A percentile compares a stretch with the other conserved stretches of the same genome.
phyloP scores from a whole-genome alignment of 768 basidiomycete genomes.

The Clavaria fumosa region DNA sequence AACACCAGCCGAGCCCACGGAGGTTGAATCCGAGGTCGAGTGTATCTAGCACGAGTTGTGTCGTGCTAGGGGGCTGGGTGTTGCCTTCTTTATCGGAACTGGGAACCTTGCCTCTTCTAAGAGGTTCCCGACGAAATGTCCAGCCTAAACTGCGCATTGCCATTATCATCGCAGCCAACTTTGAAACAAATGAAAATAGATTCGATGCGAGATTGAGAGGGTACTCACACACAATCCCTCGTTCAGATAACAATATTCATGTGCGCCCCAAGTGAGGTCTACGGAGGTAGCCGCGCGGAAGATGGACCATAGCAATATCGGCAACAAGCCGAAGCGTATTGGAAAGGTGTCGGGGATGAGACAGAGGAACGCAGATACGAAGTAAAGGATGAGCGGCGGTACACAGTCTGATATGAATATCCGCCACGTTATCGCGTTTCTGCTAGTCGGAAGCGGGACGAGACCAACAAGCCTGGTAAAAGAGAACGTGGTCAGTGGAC shows the following conservation, averaged over 20 bases:
- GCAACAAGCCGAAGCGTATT: constrained; percentile 32
- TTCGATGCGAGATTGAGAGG: background rate
- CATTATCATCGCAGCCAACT: constrained; percentile 21
- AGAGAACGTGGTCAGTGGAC: background rate
- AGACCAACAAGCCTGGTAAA: constrained; percentile 12
- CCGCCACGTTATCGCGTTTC: constrained; percentile 21
- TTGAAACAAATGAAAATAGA: background rate
- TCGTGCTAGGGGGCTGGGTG: constrained; percentile 7
- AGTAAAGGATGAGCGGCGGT: constrained; percentile 30
- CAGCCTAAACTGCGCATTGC: constrained; percentile 27
- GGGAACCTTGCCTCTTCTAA: constrained; percentile 11
- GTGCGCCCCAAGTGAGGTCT: constrained; percentile 24
- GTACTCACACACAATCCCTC: constrained; percentile 29
- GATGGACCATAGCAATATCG: constrained; percentile 29
- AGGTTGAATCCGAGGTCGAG: constrained; percentile 34
- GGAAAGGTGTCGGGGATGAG: constrained; percentile 28
- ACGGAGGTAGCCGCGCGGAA: constrained; percentile 29
- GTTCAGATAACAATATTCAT: constrained; percentile 26
- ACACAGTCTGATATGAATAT: constrained; percentile 24
- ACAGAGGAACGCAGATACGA: constrained; percentile 37
- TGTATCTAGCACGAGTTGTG: constrained; percentile 22
- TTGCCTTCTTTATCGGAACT: background rate
- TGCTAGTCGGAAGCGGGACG: constrained; percentile 17
- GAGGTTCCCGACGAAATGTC: constrained; percentile 24
- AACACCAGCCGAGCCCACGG: constrained; percentile 49